Base-by-base conservation (phyloP, 2,329 filamentous ascomycete species). In the Colletotrichum nymphaeae region DNA sequence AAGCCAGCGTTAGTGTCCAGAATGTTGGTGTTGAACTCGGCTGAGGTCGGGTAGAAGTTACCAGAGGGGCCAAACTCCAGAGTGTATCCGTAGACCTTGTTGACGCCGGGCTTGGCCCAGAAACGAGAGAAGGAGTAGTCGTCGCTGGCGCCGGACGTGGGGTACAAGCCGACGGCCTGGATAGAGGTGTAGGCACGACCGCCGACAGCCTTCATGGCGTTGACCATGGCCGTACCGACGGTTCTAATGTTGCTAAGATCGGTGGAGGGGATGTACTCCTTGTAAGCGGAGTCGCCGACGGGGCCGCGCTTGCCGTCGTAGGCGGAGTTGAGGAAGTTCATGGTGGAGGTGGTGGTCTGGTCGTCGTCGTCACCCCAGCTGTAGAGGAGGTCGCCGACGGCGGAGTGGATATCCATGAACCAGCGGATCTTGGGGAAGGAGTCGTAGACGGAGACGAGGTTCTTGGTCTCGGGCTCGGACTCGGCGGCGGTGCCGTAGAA, bases 331-430 rank as follows among this genome's bases (percentile, higher is more conserved):
- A 83, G 77, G 79, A 88, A 87, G 78, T 85, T 87, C 82, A 84
- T 85, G 53, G 76, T 75, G 0, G 83, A 75, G 56, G 79, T 80
- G 1, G 79, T 81, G 66, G 76, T 78, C 75, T 88, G 86, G 68
- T 86, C 82, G 16, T 85, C 82, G 71, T 88, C 86, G 73, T 85
- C 84, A 22, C 86, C 86, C 86, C 86, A 88, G 74, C 81, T 83
- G 79, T 88, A 88, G 8, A 88, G 79, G 6, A 88, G 81, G 37
- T 85, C 82, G 11, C 85, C 86, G 6, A 84, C 80, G 37, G 83
- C 84, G 5, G 86, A 87, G 80, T 89, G 87, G 37, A 88, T 81
- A 71, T 89, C 87, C 75, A 87, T 80, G 77, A 86, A 87, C 86
- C 86, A 88, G 19, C 84, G 79, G 55, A 88, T 80, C 64, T 86